phyloP scores from a whole-genome alignment of 495 filamentous ascomycete species.

The Parathielavia hyrcaniae region DNA sequence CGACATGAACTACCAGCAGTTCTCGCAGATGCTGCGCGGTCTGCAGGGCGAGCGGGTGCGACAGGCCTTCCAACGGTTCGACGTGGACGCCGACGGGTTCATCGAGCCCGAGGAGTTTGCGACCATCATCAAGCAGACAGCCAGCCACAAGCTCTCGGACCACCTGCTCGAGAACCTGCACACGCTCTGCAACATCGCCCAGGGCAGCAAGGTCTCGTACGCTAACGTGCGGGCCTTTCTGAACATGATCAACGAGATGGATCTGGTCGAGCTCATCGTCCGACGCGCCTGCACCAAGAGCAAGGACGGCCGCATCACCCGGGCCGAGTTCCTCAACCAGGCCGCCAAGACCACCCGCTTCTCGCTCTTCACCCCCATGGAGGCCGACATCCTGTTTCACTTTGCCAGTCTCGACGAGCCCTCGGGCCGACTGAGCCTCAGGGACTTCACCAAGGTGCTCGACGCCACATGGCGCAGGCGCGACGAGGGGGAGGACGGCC shows the following conservation, averaged over 20 bases:
- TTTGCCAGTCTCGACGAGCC: constrained; percentile 90
- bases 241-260: constrained; percentile 96
- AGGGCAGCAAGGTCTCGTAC: constrained; percentile 90
- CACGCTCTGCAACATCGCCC: constrained; percentile 89
- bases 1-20: constrained; percentile 90
- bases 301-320: constrained; percentile 83
- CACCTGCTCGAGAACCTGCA: constrained; percentile 90
- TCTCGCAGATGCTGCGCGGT: constrained; percentile 95
- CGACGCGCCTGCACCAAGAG: constrained; percentile 79
- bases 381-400: constrained; percentile 97
- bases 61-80: constrained; percentile 87
- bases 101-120: constrained; percentile 96
- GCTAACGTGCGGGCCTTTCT: constrained; percentile 96
- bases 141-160: constrained; percentile 95
- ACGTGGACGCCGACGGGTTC: constrained; percentile 92
- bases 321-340: constrained; percentile 91
- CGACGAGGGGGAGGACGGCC: constrained; percentile 38
- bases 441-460: constrained; percentile 89
- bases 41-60: constrained; percentile 91
- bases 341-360: constrained; percentile 85
- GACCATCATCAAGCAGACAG: constrained; percentile 87
- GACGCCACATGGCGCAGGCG: constrained; percentile 81
- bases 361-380: constrained; percentile 94
- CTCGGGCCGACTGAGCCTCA: constrained; percentile 71
- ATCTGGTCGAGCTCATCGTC: constrained; percentile 87